Base-by-base conservation (phyloP, 1,284 basidiomycete genomes). In the Irpex sp. region DNA sequence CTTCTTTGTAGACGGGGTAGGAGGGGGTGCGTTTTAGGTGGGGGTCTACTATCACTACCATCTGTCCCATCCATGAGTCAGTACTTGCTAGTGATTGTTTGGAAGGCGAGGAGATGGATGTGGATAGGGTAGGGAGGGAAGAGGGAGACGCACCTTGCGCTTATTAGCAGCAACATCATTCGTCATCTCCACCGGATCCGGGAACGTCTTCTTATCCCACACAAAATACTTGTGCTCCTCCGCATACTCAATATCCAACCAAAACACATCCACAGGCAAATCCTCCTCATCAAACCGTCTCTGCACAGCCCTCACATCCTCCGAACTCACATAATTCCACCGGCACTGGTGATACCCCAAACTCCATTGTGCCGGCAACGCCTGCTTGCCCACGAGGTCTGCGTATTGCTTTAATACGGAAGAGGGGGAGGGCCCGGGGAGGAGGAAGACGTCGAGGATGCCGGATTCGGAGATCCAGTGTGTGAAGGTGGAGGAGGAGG, bases 381-480 rank as follows among this genome's bases (percentile, higher is more conserved):
- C 88, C 0, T 93, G 88, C 0, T 91, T 87, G 1, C 97, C 97
- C 0, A 95, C 97, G 37, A 98, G 82, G 21, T 80, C 75, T 0
- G 94, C 85, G 74, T 96, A 98, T 72, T 97, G 94, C 57, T 83
- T 83, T 75, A 98, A 95, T 51, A 98, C 83, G 6, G 90, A 88
- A 8, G 83, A 77, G 0, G 94, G 89, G 0, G 88, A 88, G 0
- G 95, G 94, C 1, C 95, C 96, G 6, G 97, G 94, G 63, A 98
- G 87, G 66, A 99, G 81, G 77, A 99, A 94, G 7, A 98, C 75
- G 74, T 99, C 97, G 58, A 99, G 83, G 63, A 99, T 94, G 58
- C 97, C 97, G 1, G 93, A 94, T 77, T 99, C 97, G 13, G 95
- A 95, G 66, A 98, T 89, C 94, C 97, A 99, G 75, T 99, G 96